Percentiles rank a stretch among this genome's conserved stretches.
Conservation (phyloP, 164 flowering plant genomes). For the Umbilicus rupestris region DNA sequence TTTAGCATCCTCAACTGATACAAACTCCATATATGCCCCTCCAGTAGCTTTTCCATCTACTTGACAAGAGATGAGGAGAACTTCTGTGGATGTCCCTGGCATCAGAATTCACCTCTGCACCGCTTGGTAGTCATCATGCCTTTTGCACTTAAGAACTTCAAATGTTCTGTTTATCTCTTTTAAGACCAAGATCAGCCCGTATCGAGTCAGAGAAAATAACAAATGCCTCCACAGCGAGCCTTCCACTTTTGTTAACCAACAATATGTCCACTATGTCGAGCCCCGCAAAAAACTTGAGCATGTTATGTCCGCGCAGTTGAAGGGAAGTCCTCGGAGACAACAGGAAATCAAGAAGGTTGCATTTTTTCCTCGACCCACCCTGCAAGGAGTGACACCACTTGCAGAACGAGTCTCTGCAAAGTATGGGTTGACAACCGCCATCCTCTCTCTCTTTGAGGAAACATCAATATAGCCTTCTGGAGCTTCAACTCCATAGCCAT, state of each 20-base stretch:
- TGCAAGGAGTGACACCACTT: slow-evolving; percentile 26
- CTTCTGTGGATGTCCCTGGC: slow-evolving; percentile 38
- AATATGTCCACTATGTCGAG: slow-evolving; percentile 80
- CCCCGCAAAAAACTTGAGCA: slow-evolving; percentile 86
- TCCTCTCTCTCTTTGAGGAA: slow-evolving; percentile 82
- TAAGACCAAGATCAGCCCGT: slow-evolving; percentile 77
- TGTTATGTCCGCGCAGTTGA: slow-evolving; percentile 77
- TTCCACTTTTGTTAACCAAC: slow-evolving; percentile 59
- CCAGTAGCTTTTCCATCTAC: slow-evolving; percentile 8
- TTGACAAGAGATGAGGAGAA: slow-evolving; percentile 25
- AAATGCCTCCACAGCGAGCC: slow-evolving; percentile 76
- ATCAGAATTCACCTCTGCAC: slow-evolving; percentile 68
- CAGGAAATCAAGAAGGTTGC: slow-evolving; percentile 60
- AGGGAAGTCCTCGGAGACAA: slow-evolving; percentile 83
- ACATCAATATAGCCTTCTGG: slow-evolving; percentile 70
- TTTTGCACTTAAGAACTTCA: slow-evolving; percentile 80
- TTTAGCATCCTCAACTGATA: slow-evolving; percentile 8
- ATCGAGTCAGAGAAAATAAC: slow-evolving; percentile 63
- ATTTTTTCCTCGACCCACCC: slow-evolving; percentile 27
- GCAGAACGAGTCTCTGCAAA: slow-evolving; percentile 53
- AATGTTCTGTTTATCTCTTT: slow-evolving; percentile 77
- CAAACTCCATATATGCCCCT: slow-evolving; percentile 9
- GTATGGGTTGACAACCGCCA: slow-evolving; percentile 58
- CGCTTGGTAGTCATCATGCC: slow-evolving; percentile 83
- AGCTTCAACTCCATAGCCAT: slow-evolving; percentile 27